Evolutionary conservation across 2,329 filamentous ascomycete genomes (phyloP).

Genomic region (Alternaria sp.): DNA sequence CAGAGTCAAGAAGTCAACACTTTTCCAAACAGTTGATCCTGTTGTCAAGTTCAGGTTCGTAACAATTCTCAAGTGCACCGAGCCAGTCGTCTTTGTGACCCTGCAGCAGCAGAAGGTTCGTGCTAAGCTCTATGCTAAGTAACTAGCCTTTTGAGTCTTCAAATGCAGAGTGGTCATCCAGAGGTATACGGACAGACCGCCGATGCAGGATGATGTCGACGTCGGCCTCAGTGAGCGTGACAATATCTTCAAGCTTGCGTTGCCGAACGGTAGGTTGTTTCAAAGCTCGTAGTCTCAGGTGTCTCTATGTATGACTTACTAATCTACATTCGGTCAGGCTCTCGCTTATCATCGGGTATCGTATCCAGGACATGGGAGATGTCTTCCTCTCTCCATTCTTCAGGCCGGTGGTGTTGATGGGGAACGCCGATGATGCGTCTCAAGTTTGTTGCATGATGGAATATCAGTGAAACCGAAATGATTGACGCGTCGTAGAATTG

Average conservation of each 20-base stretch:
- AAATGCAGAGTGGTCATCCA: neutral
- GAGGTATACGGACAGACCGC: neutral
- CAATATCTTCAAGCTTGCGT: neutral
- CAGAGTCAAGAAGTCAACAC: neutral
- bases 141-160: neutral
- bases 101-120: neutral
- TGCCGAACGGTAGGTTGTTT: neutral
- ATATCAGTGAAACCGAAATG: neutral
- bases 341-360: neutral
- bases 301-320: neutral
- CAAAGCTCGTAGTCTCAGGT: neutral
- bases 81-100: neutral
- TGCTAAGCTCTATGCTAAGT: neutral
- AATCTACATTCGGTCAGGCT: neutral
- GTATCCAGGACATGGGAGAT: neutral
- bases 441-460: neutral
- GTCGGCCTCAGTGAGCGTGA: neutral
- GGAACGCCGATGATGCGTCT: neutral
- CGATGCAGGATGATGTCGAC: neutral
- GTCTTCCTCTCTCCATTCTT: neutral
- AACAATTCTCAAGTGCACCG: neutral
- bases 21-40: no score
- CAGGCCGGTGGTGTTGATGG: neutral
- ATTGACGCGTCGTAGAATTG: neutral
- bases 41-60: neutral